Evolutionary conservation across 108 stramenopile species (phyloP), one percentile per base, ranked within the genome.

Genomic region (Cyclotella cryptica): DNA sequence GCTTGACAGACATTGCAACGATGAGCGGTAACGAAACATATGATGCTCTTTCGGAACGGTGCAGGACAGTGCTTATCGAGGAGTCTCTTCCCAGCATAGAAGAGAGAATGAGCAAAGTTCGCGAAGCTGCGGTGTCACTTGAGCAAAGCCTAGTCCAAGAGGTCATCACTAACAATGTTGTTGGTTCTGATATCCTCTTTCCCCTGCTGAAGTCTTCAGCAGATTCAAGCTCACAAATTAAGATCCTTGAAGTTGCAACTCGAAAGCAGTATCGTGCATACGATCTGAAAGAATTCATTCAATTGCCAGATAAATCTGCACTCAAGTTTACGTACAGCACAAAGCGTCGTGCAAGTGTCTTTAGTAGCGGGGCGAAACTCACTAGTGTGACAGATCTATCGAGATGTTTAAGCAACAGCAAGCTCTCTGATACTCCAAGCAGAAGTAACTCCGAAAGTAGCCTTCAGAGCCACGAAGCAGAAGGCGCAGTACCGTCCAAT

Each of bases 1-100:
- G 96, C 28, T 89, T 98, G 45, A 86, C 96, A 12, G 96, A 97
- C 71, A 93, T 98, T 53, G 96, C 93, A n/a, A 86, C 92, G 24
- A 93, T 99, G 88, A 89, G 88, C 12, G 90, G 92, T 44, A 82
- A 84, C 54, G 84, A 87, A 18, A 74, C 69, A 27, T 97, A 97
- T 77, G 88, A 90, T 15, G 59, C 85, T 46, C 86, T 96, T 35
- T 93, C 96, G 24, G 84, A 93, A 54, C 71, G 85, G 52, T 97
- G 97, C 42, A 86, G 96, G 54, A 95, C 96, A 68, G 75, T 97
- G 45, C 89, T 98, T 9, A 85, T 98, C 71, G 92, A 96, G 77
- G 93, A 96, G 76, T 94, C 90, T 45, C 88, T 92, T 82, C 96
- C 98, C n/a, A 96, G 88, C 74, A 85, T 96, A 29, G 87, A 91